phyloP scores from a whole-genome alignment of 768 basidiomycete species.

The Kwoniella dejecticola region DNA sequence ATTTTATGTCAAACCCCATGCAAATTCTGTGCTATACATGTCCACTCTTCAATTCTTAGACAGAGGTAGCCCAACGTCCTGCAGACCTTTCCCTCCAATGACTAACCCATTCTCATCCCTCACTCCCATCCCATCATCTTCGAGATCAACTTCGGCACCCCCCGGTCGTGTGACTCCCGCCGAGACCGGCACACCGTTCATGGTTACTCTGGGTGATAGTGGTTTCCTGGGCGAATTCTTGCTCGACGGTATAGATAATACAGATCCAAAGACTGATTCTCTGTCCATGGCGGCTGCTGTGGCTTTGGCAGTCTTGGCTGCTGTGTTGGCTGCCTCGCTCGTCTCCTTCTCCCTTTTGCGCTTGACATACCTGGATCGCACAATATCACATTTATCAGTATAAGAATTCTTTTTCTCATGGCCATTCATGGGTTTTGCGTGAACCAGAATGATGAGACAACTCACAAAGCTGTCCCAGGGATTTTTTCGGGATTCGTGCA shows the following conservation, averaged over 20 bases:
- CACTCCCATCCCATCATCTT: conserved; percentile 42
- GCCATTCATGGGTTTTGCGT: too few relatives aligned
- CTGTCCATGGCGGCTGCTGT: conserved; percentile 12
- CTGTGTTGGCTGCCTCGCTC: conserved; percentile 40
- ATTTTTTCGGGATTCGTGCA: conserved; percentile 98
- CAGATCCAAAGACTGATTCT: conserved; percentile 46
- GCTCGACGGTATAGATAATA: conserved; percentile 12
- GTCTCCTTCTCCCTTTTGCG: conserved; percentile 52
- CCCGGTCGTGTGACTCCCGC: conserved; percentile 5
- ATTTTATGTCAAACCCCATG: conserved; percentile 10
- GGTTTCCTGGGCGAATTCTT: conserved; percentile 19
- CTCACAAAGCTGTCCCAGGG: conserved; percentile 66
- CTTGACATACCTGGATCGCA: conserved; percentile 52
- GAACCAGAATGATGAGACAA: conserved; percentile 8
- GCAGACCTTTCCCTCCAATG: conserved; percentile 43
- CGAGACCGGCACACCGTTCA: conserved; percentile 16
- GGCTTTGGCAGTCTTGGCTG: conserved; percentile 40
- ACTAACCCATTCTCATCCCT: conserved; percentile 41
- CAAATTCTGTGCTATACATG: not conserved
- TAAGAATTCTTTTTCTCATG: too few relatives aligned
- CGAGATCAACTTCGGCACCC: conserved; percentile 19
- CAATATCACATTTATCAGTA: not conserved
- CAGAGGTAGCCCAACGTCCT: conserved; percentile 34
- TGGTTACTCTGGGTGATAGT: conserved; percentile 29
- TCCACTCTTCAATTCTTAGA: not conserved